Evolutionary conservation across 2,329 filamentous ascomycete genomes (phyloP), one percentile per base, ranked within the genome.

Genomic region (Chalaropsis thielavioides): DNA sequence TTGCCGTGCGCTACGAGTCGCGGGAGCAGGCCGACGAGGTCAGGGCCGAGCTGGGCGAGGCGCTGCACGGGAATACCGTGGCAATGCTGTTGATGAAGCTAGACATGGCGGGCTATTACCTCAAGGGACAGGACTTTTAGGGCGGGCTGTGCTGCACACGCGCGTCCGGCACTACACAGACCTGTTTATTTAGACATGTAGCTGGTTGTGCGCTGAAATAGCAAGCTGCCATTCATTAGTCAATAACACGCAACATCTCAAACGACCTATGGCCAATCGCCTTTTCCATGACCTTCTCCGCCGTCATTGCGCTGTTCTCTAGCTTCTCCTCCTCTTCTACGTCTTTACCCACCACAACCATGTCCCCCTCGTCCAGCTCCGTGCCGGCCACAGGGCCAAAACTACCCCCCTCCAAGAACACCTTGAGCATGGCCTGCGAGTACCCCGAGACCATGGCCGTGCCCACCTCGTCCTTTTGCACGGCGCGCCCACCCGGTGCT

Each of bases 101-200:
- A 68, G 88, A 92, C 72, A 85, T 90, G 80, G 85, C 81, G 68
- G 78, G 79, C 41, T 88, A 88, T 70, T 90, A 89, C 71, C 71
- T 73, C 31, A 73, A 71, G 54, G 61, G 59, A 13, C 61, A 62
- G 13, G 61, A 62, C 15, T 40, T 46, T 5, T 62, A 49, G 6
- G 31, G 6, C 22, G 5, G 22, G n/a, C 15, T 19, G 15, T n/a
- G 41, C 19, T 24, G 15, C 19, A 15, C 24, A 38, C 31, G 6
- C 6, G 31, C 31, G 2, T 31, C 31, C 31, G 6, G 6, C 31
- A 6, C 6, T 31, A 31, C 35, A 38, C 8, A 38, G 5, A 8
- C 7, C 35, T 38, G 35, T 38, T 38, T 38, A 38, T 38, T 38
- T 38, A 38, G 35, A 38, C 35, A 38, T 8, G n/a, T 38, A 38